Conservation (phyloP, 495 filamentous ascomycete genomes). For the Bacidia rubella region DNA sequence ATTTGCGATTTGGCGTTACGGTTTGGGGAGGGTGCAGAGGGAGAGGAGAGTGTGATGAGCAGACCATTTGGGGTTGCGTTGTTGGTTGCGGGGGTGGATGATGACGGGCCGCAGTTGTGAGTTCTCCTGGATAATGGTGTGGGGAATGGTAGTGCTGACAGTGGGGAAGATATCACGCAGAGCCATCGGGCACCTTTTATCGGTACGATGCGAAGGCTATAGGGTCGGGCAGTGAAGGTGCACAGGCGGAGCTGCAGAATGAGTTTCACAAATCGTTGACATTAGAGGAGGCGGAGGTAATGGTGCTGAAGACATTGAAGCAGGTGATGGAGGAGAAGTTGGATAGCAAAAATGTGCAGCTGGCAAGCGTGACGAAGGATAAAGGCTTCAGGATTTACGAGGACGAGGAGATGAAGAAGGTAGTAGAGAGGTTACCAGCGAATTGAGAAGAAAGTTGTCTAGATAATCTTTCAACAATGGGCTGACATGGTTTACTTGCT, state of each 20-base stretch:
- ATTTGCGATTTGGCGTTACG: conserved; percentile 94
- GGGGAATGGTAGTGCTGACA: not conserved
- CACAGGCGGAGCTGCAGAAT: conserved; percentile 94
- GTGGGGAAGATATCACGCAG: conserved; percentile 68
- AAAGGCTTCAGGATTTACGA: conserved; percentile 96
- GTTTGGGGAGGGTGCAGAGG: conserved; percentile 94
- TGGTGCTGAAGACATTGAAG: conserved; percentile 96
- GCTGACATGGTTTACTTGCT: no score
- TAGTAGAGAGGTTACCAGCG: conserved; percentile 57
- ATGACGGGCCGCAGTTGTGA: conserved; percentile 86
- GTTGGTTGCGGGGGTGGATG: conserved; percentile 91
- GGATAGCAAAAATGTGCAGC: conserved; percentile 93
- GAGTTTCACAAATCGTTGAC: conserved; percentile 98
- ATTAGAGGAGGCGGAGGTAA: conserved; percentile 78
- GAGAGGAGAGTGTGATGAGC: conserved; percentile 96
- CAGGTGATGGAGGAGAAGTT: conserved; percentile 99
- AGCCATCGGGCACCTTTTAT: conserved; percentile 96
- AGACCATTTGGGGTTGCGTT: conserved; percentile 93
- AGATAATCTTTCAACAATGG: no score
- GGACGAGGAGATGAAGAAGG: conserved; percentile 87
- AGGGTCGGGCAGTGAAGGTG: conserved; percentile 88
- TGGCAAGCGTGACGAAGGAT: conserved; percentile 94
- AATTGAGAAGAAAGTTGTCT: conserved; percentile 25
- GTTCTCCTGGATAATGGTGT: conserved; percentile 18
- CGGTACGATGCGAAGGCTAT: conserved; percentile 99